Evolutionary conservation across 768 basidiomycete species (phyloP).

Genomic region (Pleurotus tuber-regium): DNA sequence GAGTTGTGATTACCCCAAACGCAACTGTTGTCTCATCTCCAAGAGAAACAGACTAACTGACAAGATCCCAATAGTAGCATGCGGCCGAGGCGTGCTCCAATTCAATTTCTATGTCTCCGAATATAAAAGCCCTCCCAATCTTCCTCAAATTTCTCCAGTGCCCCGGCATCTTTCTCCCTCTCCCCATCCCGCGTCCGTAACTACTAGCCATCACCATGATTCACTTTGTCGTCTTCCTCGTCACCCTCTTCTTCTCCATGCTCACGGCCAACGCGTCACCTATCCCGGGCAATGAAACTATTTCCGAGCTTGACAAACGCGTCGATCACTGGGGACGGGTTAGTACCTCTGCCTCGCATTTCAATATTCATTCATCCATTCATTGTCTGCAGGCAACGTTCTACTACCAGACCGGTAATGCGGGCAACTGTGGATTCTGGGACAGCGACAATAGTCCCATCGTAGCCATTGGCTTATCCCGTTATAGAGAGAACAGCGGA

Average conservation of each 20-base stretch:
- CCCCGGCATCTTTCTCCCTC: constrained; percentile 15
- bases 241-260: constrained; percentile 41
- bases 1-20: not conserved
- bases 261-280: constrained; percentile 45
- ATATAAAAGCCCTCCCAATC: constrained; percentile 19
- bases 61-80: not conserved
- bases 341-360: not conserved
- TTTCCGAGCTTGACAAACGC: constrained; percentile 45
- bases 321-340: constrained; percentile 56
- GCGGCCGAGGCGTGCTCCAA: constrained; percentile 10
- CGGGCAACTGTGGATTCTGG: constrained; percentile 62
- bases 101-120: constrained; percentile 10
- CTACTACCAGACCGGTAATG: constrained; percentile 45
- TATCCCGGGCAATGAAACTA: constrained; percentile 31
- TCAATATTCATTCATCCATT: constrained; percentile 22
- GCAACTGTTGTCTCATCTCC: not conserved
- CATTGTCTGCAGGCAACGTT: constrained; percentile 56
- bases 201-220: constrained; percentile 30
- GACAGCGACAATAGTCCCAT: constrained; percentile 51
- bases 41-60: not conserved
- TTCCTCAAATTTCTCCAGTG: constrained; percentile 19
- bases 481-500: constrained; percentile 50
- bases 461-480: constrained; percentile 55
- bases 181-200: constrained; percentile 11
- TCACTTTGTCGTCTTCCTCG: constrained; percentile 31